Base-by-base conservation (phyloP, 768 basidiomycete genomes). In the Crassisporium funariophilum region DNA sequence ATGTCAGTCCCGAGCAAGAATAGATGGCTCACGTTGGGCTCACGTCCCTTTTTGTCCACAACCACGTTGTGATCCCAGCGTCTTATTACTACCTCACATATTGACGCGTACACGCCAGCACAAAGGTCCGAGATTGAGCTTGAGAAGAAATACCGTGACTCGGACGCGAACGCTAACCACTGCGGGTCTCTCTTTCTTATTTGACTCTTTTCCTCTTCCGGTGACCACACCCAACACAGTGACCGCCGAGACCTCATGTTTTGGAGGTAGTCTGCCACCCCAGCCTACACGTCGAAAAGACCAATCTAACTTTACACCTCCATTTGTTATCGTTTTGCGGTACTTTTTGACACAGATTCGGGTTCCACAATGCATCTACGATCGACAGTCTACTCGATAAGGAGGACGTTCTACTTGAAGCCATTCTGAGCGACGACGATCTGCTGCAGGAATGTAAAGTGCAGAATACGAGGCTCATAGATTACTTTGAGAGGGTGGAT, bases 371-470 rank as follows among this genome's bases (percentile, higher is more conserved):
- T 77, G 85, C 84, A 44, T 91, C 90, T 44, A 77, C 86, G 49
- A 91, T 97, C 68, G 93, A 97, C 79, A 81, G 81, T 59, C 79
- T 97, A 49, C 81, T 97, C 51, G 87, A 91, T 77, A 86, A 91
- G 72, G 91, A 93, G 56, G 88, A 91, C 60, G 85, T 91, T 54
- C 79, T 84, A 39, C 81, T 98, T 33, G 94, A 97, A 65, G 84
- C 90, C 33, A 85, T 98, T 49, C 77, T 98, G 45, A 92, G 93
- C 70, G 92, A 97, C 69, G 87, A 91, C 61, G 94, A 98, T 64
- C 75, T 98, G 35, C 73, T 98, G 45, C 89, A 91, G 67, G 95
- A 98, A 68, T 92, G 93, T 80, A 98, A 98, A 69, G 78, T 87
- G 1, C 89, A 95, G 69, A 98, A 98, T 62, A 87, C 87, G 31